Conservation (phyloP, 768 basidiomycete species). For the Pleurotus djamor region DNA sequence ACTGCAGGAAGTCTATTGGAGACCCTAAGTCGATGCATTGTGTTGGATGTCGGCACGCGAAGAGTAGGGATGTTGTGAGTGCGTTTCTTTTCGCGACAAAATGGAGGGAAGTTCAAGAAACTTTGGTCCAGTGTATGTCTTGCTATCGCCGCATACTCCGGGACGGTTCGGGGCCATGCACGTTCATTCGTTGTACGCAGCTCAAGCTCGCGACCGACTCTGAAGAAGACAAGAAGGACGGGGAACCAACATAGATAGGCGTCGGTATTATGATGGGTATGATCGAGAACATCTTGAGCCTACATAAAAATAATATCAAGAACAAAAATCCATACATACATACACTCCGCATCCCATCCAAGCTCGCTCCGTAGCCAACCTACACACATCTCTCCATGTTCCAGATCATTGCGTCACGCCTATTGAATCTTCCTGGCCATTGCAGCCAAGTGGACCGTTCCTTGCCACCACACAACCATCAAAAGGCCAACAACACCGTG, state of each 20-base stretch:
- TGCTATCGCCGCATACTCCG: neutral
- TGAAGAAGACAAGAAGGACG: neutral
- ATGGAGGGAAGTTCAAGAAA: neutral
- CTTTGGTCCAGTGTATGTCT: neutral
- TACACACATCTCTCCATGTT: neutral
- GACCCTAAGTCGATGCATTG: neutral
- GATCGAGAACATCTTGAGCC: slow-evolving; percentile 26
- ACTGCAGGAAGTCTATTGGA: neutral
- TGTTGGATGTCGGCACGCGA: neutral
- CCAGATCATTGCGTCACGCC: neutral
- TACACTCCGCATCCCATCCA: neutral
- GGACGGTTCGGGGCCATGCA: neutral
- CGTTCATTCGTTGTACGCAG: slow-evolving; percentile 8
- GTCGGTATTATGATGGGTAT: slow-evolving; percentile 22
- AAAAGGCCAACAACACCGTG: slow-evolving; percentile 72
- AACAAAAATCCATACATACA: slow-evolving; percentile 10
- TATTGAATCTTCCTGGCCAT: slow-evolving; percentile 21
- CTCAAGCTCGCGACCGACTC: neutral
- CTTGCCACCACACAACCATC: slow-evolving; percentile 85
- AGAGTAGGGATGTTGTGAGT: neutral
- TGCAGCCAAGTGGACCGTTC: slow-evolving; percentile 52
- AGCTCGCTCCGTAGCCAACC: neutral
- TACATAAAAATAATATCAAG: slow-evolving; percentile 18
- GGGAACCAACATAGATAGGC: neutral
- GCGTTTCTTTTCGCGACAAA: neutral